Conservation (phyloP, 805 yeast species). For the Candida sithepensis region DNA sequence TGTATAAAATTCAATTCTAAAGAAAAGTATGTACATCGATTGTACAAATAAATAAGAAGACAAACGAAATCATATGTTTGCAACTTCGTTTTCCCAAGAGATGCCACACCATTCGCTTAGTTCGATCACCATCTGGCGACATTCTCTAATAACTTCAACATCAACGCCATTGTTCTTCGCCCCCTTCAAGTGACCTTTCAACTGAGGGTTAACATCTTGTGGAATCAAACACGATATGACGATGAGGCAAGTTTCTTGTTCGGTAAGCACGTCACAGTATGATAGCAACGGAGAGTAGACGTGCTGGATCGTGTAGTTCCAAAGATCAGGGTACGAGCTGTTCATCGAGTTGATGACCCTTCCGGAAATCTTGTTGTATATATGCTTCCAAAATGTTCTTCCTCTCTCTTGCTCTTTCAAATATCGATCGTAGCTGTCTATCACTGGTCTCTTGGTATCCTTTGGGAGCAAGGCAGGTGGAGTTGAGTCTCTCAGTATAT, state of each 20-base stretch:
- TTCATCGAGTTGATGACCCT: conserved; percentile 66
- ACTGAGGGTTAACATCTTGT: conserved; percentile 89
- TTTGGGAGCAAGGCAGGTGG: conserved; percentile 43
- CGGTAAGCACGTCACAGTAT: conserved; percentile 54
- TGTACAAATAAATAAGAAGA: neutral
- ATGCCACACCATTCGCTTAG: conserved; percentile 74
- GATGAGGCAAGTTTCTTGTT: conserved; percentile 71
- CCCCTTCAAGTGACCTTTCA: conserved; percentile 87
- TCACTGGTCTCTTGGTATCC: conserved; percentile 14
- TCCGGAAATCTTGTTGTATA: conserved; percentile 70
- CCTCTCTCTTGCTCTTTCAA: conserved; percentile 42
- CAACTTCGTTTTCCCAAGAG: conserved; percentile 54
- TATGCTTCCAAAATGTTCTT: conserved; percentile 60
- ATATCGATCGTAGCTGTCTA: conserved; percentile 15
- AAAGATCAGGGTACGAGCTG: conserved; percentile 80
- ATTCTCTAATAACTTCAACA: conserved; percentile 54
- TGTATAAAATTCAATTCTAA: too few species aligned
- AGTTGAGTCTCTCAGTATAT: conserved; percentile 58
- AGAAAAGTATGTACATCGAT: too few species aligned
- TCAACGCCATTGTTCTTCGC: conserved; percentile 78
- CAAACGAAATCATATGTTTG: conserved; percentile 38
- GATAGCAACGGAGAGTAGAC: conserved; percentile 80
- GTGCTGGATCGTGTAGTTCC: conserved; percentile 65
- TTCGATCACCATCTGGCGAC: conserved; percentile 58
- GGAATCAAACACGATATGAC: conserved; percentile 81